Base-by-base conservation (phyloP, 768 basidiomycete species). In the Suillus luteus region DNA sequence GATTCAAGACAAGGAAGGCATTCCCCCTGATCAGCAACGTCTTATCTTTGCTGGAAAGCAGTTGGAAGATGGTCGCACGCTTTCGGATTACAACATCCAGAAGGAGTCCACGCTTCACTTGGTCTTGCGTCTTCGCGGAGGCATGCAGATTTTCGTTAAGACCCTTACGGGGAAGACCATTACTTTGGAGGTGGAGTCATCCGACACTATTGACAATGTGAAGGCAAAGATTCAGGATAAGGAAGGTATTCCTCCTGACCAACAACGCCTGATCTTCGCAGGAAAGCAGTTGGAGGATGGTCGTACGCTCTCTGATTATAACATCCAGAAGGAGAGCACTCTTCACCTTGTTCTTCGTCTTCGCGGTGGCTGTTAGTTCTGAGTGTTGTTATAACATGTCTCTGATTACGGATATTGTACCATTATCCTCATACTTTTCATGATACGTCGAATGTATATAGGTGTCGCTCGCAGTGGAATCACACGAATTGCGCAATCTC, bases 21-120 rank as follows among this genome's bases (percentile, higher is more conserved):
- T 92, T 37, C 90, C 90, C 33, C 43, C 91, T 3, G 90, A 95
- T 68, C 93, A 95, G 72, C 95, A 96, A 71, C 90, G 94, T 51
- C 79, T 95, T 54, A 94, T 92, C 74, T 96, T 96, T 67, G 95
- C 95, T 52, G 95, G 95, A 54, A 96, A 96, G 81, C 95, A 96
- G 72, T 79, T 96, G 12, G 95, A 96, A 75, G 95, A 97, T 62
- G 95, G 95, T 3, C 90, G 95, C 55, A 97, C 95, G 0, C 83
- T 95, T 5, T 80, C 88, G 0, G 88, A 91, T 61, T 91, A 91
- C 72, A 90, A 91, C 74, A 92, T 91, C 41, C 90, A 91, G 85
- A 96, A 92, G 78, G 90, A 91, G 75, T 87, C 86, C 0, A 91
- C 89, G 0, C 85, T 90, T 41, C 89, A 90, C 64, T 75, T 92